These are phyloP conservation scores for Rhodotorula sp. DNA, from an alignment of 1,284 basidiomycete genomes.

Conservation along the genomic window DNA sequence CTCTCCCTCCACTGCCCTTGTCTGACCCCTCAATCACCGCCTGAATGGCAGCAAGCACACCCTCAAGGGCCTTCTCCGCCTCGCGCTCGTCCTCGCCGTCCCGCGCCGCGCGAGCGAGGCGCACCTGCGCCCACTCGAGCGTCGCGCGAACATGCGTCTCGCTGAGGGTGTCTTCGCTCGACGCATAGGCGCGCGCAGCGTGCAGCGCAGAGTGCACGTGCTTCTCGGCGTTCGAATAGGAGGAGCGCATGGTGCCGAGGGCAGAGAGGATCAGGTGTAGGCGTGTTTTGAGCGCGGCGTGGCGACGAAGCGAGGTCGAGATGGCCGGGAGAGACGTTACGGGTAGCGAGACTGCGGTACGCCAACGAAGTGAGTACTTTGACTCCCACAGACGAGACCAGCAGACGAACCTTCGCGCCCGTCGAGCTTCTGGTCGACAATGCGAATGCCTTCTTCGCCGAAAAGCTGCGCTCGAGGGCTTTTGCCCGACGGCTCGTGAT, in stretches of 20 bases:
- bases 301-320: background rate
- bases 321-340: background rate
- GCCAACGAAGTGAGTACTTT: no score
- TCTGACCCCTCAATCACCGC: background rate
- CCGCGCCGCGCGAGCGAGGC: background rate
- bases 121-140: slow-evolving; percentile 11
- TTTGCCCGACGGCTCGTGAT: slow-evolving; percentile 32
- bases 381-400: background rate
- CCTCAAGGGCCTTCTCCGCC: slow-evolving; percentile 14
- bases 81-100: slow-evolving; percentile 4
- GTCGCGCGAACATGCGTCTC: background rate
- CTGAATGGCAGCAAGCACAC: background rate
- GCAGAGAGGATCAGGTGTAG: slow-evolving; percentile 25
- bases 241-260: slow-evolving; percentile 25
- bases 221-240: background rate
- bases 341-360: slow-evolving; percentile 5
- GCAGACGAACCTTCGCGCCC: slow-evolving; percentile 26
- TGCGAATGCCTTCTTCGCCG: slow-evolving; percentile 26
- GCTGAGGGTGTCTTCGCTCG: no score
- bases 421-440: slow-evolving; percentile 10
- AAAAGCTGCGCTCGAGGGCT: slow-evolving; percentile 23
- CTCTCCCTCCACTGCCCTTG: background rate
- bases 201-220: slow-evolving; percentile 10
- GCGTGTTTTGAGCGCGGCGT: slow-evolving; percentile 12
- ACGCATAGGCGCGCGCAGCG: background rate